phyloP scores from a whole-genome alignment of 2,329 filamentous ascomycete species.

The Amphichorda felina region DNA sequence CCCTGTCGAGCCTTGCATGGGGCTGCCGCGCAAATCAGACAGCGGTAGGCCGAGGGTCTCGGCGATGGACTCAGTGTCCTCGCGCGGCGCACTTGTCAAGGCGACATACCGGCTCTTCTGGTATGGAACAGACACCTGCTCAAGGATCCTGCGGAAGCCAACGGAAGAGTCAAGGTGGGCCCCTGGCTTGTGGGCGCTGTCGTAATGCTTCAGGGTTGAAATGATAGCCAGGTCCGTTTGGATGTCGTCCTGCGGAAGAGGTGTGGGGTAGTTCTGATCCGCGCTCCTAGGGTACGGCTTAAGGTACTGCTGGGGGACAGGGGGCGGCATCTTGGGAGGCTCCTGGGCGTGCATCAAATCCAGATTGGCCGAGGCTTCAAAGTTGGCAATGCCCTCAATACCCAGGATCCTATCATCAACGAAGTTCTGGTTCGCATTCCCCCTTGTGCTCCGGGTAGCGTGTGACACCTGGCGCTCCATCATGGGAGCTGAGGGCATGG shows the following conservation, averaged over 20 bases:
- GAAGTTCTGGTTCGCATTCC: slow-evolving; percentile 39
- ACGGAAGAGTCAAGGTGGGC: slow-evolving; percentile 42
- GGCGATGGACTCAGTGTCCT: slow-evolving; percentile 35
- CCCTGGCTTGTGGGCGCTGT: slow-evolving; percentile 37
- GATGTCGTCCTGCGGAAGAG: slow-evolving; percentile 38
- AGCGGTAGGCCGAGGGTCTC: slow-evolving; percentile 36
- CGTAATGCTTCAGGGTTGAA: slow-evolving; percentile 44
- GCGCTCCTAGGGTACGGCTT: slow-evolving; percentile 42
- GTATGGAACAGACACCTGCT: slow-evolving; percentile 38
- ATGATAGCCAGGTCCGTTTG: slow-evolving; percentile 45
- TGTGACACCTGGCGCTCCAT: slow-evolving; percentile 57
- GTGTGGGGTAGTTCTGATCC: slow-evolving; percentile 43
- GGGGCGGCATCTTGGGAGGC: slow-evolving; percentile 44
- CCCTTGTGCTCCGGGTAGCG: slow-evolving; percentile 50
- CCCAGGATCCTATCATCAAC: slow-evolving; percentile 46
- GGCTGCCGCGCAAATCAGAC: slow-evolving; percentile 28
- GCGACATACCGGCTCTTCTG: slow-evolving; percentile 35
- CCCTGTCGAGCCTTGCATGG: too few species aligned
- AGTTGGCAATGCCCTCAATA: slow-evolving; percentile 47
- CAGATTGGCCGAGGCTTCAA: slow-evolving; percentile 46
- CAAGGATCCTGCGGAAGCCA: slow-evolving; percentile 42
- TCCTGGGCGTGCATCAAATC: slow-evolving; percentile 42
- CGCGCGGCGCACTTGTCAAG: slow-evolving; percentile 31
- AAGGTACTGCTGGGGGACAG: slow-evolving; percentile 44
- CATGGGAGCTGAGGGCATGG: slow-evolving; percentile 28